phyloP scores from a whole-genome alignment of 768 basidiomycete genomes.

The Boletus sp. region DNA sequence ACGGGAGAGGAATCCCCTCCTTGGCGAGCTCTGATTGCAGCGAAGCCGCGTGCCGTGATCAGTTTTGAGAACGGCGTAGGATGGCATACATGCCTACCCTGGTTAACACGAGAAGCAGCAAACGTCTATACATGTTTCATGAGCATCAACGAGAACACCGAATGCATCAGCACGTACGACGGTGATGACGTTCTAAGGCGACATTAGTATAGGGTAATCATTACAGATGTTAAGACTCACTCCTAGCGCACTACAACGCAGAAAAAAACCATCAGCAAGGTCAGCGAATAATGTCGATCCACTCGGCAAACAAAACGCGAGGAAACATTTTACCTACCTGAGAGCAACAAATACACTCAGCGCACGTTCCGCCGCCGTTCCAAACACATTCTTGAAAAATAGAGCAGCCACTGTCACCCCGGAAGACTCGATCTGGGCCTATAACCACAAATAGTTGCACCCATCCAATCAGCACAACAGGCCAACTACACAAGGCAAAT shows the following conservation, averaged over 20 bases:
- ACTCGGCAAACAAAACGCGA: neutral
- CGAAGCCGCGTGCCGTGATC: too few species aligned
- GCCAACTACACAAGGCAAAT: neutral
- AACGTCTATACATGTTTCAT: conserved; percentile 41
- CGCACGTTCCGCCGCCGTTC: conserved; percentile 48
- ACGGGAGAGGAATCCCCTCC: conserved; percentile 60
- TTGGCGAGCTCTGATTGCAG: conserved; percentile 50
- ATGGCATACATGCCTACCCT: conserved; percentile 31
- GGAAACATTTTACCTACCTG: conserved; percentile 35
- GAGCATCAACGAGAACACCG: neutral
- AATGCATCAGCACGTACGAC: conserved; percentile 17
- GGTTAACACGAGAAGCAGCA: conserved; percentile 50
- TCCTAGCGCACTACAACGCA: conserved; percentile 36
- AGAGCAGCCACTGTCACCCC: conserved; percentile 59
- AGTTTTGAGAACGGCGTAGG: neutral
- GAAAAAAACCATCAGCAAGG: neutral
- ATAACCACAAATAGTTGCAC: neutral
- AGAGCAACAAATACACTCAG: conserved; percentile 58
- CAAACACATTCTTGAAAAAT: conserved; percentile 62
- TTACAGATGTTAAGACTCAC: conserved; percentile 15
- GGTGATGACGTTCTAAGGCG: conserved; percentile 31
- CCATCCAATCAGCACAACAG: neutral
- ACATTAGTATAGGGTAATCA: conserved; percentile 1
- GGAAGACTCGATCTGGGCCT: conserved; percentile 45
- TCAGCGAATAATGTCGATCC: neutral